Conservation (phyloP, 768 basidiomycete genomes). For the Solioccasus polychromus region DNA sequence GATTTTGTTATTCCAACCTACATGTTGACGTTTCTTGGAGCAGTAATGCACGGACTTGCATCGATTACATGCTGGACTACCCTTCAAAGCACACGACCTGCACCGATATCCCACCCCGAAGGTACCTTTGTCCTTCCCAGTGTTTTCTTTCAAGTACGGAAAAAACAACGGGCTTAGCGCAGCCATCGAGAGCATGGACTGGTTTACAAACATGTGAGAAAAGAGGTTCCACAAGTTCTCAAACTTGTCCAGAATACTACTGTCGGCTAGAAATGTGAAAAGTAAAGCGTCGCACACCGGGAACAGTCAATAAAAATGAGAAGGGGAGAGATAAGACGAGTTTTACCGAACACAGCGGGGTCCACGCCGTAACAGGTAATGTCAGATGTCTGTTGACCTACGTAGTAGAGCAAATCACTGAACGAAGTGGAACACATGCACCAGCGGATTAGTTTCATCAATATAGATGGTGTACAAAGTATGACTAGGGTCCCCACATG, state of each 20-base stretch:
- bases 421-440: slow-evolving; percentile 1
- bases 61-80: too few relatives aligned
- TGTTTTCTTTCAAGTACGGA: too few relatives aligned
- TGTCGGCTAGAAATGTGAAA: slow-evolving; percentile 28
- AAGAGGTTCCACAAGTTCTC: slow-evolving; percentile 31
- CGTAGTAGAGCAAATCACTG: not conserved
- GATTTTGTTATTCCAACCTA: too few relatives aligned
- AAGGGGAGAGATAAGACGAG: not conserved
- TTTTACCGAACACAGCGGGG: slow-evolving; percentile 27
- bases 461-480: slow-evolving; percentile 47
- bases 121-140: too few relatives aligned
- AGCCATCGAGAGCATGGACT: too few relatives aligned
- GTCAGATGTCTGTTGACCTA: slow-evolving; percentile 26
- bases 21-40: too few relatives aligned
- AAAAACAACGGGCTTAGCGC: too few relatives aligned
- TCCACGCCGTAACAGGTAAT: slow-evolving; percentile 32
- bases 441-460: slow-evolving; percentile 12
- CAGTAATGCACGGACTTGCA: too few relatives aligned
- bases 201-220: slow-evolving; percentile 29
- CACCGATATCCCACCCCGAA: too few relatives aligned
- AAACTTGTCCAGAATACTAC: slow-evolving; percentile 11
- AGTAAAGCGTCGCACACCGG: slow-evolving; percentile 27
- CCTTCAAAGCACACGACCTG: too few relatives aligned
- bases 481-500: slow-evolving; percentile 56
- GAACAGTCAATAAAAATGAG: not conserved